Conservation (phyloP, 1,139 yeast genomes). For the Tardiomyces blankii region DNA sequence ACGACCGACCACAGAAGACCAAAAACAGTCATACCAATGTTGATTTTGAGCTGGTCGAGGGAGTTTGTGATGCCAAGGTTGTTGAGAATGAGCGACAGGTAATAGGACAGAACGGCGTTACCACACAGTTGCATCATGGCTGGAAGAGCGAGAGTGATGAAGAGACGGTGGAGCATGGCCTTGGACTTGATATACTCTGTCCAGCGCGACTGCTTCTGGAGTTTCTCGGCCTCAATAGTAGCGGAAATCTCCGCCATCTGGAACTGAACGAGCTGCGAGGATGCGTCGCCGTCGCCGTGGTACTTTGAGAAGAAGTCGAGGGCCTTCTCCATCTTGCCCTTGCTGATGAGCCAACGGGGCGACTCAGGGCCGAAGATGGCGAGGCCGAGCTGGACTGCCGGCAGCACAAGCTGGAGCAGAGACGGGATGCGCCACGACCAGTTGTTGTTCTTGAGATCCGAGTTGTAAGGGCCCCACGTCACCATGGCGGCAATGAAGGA, state of each 20-base stretch:
- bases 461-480: slow-evolving; percentile 33
- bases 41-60: slow-evolving; percentile 29
- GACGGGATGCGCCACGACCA: background rate
- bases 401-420: slow-evolving; percentile 40
- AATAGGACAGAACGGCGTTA: slow-evolving; percentile 31
- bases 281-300: slow-evolving; percentile 41
- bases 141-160: slow-evolving; percentile 25
- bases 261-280: background rate
- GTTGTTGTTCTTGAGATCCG: background rate
- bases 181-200: slow-evolving; percentile 28
- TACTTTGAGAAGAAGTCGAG: slow-evolving; percentile 37
- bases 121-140: slow-evolving; percentile 29
- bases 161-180: slow-evolving; percentile 30
- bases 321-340: slow-evolving; percentile 49
- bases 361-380: slow-evolving; percentile 51
- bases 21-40: slow-evolving; percentile 18
- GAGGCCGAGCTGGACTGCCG: slow-evolving; percentile 35
- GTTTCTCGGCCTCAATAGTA: slow-evolving; percentile 43
- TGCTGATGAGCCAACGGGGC: slow-evolving; percentile 60
- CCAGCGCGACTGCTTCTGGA: slow-evolving; percentile 29
- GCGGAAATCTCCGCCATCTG: slow-evolving; percentile 38
- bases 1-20: slow-evolving; percentile 15
- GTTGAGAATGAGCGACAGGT: slow-evolving; percentile 29
- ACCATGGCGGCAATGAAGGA: slow-evolving; percentile 34
- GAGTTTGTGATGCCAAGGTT: slow-evolving; percentile 32